A percentile compares a stretch with the other conserved stretches of the same genome.
phyloP scores from a whole-genome alignment of 176 grass and related monocot species.

The Musa beccarii region DNA sequence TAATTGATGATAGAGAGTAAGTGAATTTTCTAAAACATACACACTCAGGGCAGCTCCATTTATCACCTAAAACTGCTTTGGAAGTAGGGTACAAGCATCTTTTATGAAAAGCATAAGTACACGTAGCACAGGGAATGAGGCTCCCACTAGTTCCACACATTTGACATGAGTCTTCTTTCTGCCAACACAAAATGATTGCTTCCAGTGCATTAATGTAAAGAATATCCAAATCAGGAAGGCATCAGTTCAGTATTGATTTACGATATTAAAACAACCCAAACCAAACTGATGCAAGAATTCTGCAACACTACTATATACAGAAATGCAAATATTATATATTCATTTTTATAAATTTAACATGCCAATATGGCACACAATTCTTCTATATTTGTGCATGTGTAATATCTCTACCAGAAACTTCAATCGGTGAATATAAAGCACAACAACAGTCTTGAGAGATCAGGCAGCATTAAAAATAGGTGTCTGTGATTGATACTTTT shows the following conservation, averaged over 20 bases:
- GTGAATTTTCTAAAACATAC: slow-evolving; percentile 35
- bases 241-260: not conserved
- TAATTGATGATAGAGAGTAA: not conserved
- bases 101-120: slow-evolving; percentile 79
- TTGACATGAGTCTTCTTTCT: slow-evolving; percentile 97
- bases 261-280: not conserved
- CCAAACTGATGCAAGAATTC: not conserved
- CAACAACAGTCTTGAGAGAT: no score
- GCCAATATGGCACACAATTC: not conserved
- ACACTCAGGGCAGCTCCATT: slow-evolving; percentile 94
- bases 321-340: not conserved
- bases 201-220: no score
- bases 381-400: not conserved
- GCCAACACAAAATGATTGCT: slow-evolving; percentile 20
- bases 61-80: slow-evolving; percentile 48
- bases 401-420: no score
- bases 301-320: not conserved
- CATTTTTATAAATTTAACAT: not conserved
- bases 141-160: slow-evolving; percentile 53
- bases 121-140: slow-evolving; percentile 79
- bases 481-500: no score
- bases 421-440: no score
- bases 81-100: slow-evolving; percentile 74
- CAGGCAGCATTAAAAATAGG: no score
- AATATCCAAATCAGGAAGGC: no score